Evolutionary conservation across 2,329 filamentous ascomycete genomes (phyloP), one percentile per base, ranked within the genome.

Genomic region (Colletotrichum endophyticum): DNA sequence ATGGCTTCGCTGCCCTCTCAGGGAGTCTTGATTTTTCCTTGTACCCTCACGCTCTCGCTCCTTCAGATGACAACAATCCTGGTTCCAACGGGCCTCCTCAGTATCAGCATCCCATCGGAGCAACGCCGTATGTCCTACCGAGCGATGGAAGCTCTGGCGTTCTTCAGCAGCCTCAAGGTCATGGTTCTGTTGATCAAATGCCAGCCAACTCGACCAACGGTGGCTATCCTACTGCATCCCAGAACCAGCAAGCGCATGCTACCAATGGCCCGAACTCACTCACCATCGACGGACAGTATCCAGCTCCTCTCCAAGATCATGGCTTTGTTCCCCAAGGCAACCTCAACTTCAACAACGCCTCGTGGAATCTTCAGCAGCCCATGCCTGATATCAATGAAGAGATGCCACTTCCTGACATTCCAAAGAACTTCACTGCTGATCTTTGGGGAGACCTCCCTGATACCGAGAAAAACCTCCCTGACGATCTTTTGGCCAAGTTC

Each of bases 181-280:
- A 49, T 22, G n/a, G 0, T 0, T 49, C 44, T 1, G 11, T 22
- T 49, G 16, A n/a, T n/a, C 39, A 44, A 0, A 44, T 1, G 2
- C 39, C 39, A 0, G 44, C 44, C n/a, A 49, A 49, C n/a, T 22
- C n/a, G 44, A 49, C 19, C 44, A 49, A 22, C n/a, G 2, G n/a
- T 1, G 44, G 44, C 44, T 49, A 49, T 49, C 44, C n/a, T 49
- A 0, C 44, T 49, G 44, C 44, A 49, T 22, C n/a, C 11, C n/a
- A 49, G 2, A 0, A 22, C n/a, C 44, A 53, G 44, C n/a, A 53
- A 2, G 11, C 44, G 44, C n/a, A 53, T 53, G 1, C 44, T 13
- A 2, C 12, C 44, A 53, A 1, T 22, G 44, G 1, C 44, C 44
- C 44, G n/a, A 53, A 53, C 44, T 53, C 44, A 1, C 44, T 53